Percentiles rank a stretch among this genome's conserved stretches.
Conservation (phyloP, 192 early-diverging fungal species). For the Physocladia obscura region DNA sequence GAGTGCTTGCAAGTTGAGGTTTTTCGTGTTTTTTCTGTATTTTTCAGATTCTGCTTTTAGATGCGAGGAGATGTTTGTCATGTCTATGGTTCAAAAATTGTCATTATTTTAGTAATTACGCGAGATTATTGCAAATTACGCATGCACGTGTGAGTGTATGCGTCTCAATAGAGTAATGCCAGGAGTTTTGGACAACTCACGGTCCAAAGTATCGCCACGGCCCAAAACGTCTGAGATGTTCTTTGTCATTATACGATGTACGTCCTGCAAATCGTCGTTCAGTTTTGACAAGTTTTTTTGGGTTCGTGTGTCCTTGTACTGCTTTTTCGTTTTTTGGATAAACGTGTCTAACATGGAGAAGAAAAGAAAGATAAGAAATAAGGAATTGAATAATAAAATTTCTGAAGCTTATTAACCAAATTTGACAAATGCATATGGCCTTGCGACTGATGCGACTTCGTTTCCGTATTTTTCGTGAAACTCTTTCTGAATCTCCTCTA, state of each 20-base stretch:
- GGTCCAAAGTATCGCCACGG: slow-evolving; percentile 79
- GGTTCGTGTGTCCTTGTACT: slow-evolving; percentile 93
- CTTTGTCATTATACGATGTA: slow-evolving; percentile 96
- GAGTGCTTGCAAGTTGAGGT: slow-evolving; percentile 84
- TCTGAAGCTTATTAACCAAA: slow-evolving; percentile 66
- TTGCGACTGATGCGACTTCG: slow-evolving; percentile 80
- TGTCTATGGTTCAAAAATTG: too few species aligned
- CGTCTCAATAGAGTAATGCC: too few species aligned
- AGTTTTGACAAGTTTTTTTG: slow-evolving; percentile 88
- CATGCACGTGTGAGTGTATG: too few species aligned
- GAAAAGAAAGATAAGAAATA: background rate
- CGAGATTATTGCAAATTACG: too few species aligned
- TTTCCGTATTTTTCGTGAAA: slow-evolving; percentile 90
- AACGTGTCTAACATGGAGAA: slow-evolving; percentile 72
- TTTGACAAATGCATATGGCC: slow-evolving; percentile 96
- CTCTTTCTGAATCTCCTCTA: slow-evolving; percentile 93
- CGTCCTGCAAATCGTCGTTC: slow-evolving; percentile 94
- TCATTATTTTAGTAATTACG: too few species aligned
- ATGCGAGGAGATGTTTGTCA: slow-evolving; percentile 65
- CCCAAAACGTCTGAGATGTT: slow-evolving; percentile 96
- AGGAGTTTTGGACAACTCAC: too few species aligned
- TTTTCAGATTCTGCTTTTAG: slow-evolving; percentile 73
- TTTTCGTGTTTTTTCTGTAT: slow-evolving; percentile 83
- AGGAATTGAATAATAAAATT: background rate
- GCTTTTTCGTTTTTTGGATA: slow-evolving; percentile 96